Conservation (phyloP, 2,329 filamentous ascomycete species). For the Fusarium avenaceum region DNA sequence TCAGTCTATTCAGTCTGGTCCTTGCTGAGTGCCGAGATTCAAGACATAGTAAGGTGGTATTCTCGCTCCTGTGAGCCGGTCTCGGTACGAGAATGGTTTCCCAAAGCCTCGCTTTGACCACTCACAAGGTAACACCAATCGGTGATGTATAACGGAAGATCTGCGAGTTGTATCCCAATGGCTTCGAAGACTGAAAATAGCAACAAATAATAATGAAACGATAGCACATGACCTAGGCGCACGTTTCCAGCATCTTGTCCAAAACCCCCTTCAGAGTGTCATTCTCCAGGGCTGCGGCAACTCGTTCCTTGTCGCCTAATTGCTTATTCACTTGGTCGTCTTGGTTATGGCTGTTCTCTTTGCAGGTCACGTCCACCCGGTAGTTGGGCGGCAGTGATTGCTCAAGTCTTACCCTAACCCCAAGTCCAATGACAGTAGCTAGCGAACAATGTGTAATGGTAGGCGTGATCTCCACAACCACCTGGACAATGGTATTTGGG, state of each 20-base stretch:
- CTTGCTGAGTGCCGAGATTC: conserved; percentile 29
- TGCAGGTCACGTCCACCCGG: conserved; percentile 91
- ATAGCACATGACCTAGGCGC: conserved; percentile 62
- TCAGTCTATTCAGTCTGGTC: conserved; percentile 26
- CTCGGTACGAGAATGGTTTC: conserved; percentile 22
- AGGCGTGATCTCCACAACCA: conserved; percentile 91
- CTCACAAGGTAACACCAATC: not conserved
- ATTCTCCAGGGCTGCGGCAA: conserved; percentile 95
- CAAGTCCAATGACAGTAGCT: conserved; percentile 94
- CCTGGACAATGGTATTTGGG: conserved; percentile 73
- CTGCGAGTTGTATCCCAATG: conserved; percentile 13
- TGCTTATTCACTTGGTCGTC: conserved; percentile 98
- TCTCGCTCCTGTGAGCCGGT: conserved; percentile 16
- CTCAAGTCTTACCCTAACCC: conserved; percentile 90
- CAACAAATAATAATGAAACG: not conserved
- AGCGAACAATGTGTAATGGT: conserved; percentile 98
- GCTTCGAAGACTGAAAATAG: conserved; percentile 9
- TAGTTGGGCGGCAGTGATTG: conserved; percentile 92
- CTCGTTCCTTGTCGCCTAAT: conserved; percentile 93
- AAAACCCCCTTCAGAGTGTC: conserved; percentile 88
- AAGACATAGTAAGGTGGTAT: conserved; percentile 34
- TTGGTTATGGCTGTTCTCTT: conserved; percentile 95
- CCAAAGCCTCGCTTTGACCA: conserved; percentile 8
- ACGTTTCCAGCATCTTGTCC: conserved; percentile 93
- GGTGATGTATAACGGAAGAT: conserved; percentile 4